phyloP scores from a whole-genome alignment of 1,284 basidiomycete species.

The Trametes polyzona region DNA sequence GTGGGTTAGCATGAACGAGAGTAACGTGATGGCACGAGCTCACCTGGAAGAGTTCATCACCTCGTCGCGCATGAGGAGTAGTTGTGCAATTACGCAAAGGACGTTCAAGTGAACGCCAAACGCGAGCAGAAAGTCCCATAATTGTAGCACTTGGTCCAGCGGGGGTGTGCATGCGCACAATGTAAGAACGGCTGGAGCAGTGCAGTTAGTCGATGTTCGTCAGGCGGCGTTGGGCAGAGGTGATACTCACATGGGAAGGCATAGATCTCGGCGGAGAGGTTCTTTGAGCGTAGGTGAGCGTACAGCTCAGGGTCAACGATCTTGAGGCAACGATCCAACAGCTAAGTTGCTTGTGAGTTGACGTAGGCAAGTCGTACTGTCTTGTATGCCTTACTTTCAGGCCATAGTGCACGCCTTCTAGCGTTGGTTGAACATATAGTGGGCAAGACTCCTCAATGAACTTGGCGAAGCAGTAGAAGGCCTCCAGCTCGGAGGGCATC shows the following conservation, averaged over 20 bases:
- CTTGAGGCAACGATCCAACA: slow-evolving; percentile 90
- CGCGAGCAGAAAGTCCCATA: slow-evolving; percentile 98
- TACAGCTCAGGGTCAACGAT: slow-evolving; percentile 90
- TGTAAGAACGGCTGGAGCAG: slow-evolving; percentile 80
- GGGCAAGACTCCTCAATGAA: slow-evolving; percentile 96
- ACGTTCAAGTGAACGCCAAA: slow-evolving; percentile 97
- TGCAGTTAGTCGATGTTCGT: neutral
- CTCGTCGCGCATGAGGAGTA: slow-evolving; percentile 87
- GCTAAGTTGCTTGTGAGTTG: slow-evolving; percentile 48
- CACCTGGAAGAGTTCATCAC: slow-evolving; percentile 86
- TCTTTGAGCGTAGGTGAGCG: slow-evolving; percentile 82
- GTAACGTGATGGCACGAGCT: slow-evolving; percentile 29
- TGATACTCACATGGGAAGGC: slow-evolving; percentile 87
- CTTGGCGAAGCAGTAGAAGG: slow-evolving; percentile 92
- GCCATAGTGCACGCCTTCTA: slow-evolving; percentile 93
- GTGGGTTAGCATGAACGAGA: neutral
- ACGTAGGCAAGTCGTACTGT: neutral
- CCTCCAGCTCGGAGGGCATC: slow-evolving; percentile 94
- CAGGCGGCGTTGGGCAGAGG: slow-evolving; percentile 3
- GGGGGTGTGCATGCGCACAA: slow-evolving; percentile 97
- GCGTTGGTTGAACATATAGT: slow-evolving; percentile 92
- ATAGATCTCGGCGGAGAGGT: slow-evolving; percentile 97
- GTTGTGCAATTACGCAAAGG: slow-evolving; percentile 93
- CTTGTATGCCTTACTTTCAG: slow-evolving; percentile 67
- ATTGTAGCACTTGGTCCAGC: slow-evolving; percentile 87